Conservation (phyloP, 1,284 basidiomycete genomes). For the Cryptococcus floricola region DNA sequence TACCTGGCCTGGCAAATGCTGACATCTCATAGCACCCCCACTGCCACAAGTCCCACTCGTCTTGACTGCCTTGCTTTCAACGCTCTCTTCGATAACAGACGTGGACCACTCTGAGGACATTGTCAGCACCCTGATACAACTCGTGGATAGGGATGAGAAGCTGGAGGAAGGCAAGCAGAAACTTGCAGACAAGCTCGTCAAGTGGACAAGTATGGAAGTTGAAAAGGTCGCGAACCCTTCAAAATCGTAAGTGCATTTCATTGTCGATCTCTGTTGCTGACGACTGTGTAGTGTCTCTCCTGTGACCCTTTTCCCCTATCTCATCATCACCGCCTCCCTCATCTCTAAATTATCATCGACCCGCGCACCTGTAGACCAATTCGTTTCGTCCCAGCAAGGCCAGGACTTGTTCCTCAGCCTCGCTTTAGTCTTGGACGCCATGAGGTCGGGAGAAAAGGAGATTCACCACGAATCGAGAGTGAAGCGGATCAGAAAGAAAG, state of each 20-base stretch:
- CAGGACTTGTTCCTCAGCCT: conserved; percentile 34
- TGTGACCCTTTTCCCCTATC: conserved; percentile 32
- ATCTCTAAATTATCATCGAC: conserved; percentile 28
- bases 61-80: conserved; percentile 20
- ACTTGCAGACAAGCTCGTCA: conserved; percentile 44
- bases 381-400: conserved; percentile 27
- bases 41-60: conserved; percentile 20
- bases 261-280: background rate
- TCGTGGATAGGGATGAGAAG: conserved; percentile 38
- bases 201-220: conserved; percentile 36
- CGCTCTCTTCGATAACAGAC: conserved; percentile 23
- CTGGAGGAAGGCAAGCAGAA: conserved; percentile 27
- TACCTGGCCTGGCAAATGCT: background rate
- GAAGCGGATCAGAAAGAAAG: conserved; percentile 28
- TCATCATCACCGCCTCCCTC: conserved; percentile 31
- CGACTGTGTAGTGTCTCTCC: conserved; percentile 19
- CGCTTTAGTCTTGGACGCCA: conserved; percentile 38
- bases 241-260: conserved; percentile 20
- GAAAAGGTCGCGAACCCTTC: conserved; percentile 30
- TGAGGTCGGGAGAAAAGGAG: conserved; percentile 21
- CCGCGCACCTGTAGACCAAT: conserved; percentile 18
- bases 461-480: conserved; percentile 15
- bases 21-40: conserved; percentile 25
- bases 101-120: conserved; percentile 30
- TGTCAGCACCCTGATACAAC: conserved; percentile 27